Base-by-base conservation (phyloP, 2,329 filamentous ascomycete genomes). In the Talaromyces amestolkiae region DNA sequence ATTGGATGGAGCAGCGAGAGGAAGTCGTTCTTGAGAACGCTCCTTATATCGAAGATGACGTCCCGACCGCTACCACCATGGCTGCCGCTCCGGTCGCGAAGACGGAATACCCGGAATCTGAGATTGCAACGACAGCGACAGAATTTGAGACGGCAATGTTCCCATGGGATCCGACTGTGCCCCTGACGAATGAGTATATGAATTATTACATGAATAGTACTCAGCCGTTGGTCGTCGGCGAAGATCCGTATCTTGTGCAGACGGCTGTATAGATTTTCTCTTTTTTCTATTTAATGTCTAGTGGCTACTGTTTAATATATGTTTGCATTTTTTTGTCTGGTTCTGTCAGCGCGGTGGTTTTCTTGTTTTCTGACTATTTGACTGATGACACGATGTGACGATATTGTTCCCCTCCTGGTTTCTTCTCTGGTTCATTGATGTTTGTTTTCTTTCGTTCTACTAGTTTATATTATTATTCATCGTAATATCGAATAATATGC, bases 1-100 rank as follows among this genome's bases (percentile, higher is more conserved):
- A 83, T 65, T 89, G 86, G 86, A 86, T 89, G 78, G 78, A 81
- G 67, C 84, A 88, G 75, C 79, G 84, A 58, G 82, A 85, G 64
- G 84, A 85, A 69, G 67, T 77, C 11, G 78, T 80, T 37, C 69
- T 75, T 31, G 76, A 78, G 58, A 77, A 78, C 67, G 71, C 73
- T 33, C 68, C 70, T 33, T 69, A 68, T 56, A 66, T 69, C 64
- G 67, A 72, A 39, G 70, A 74, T 43, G 70, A 75, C 27, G 22
- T 31, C 7, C 22, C 47, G 27, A 69, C 63, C 33, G 63, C 61
- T 35, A 39, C 72, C 17, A 37, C 19, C 53, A 37, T 51, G 22
- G 17, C 62, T 41, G 64, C 62, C 33, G 60, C 60, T 24, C 47
- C 33, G 33, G 11, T 56, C 3, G 37, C 53, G 8, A 56, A 56